These are phyloP conservation scores for Yamagishiella unicocca DNA, from an alignment of 139 green algal genomes.

Conservation along the genomic window DNA sequence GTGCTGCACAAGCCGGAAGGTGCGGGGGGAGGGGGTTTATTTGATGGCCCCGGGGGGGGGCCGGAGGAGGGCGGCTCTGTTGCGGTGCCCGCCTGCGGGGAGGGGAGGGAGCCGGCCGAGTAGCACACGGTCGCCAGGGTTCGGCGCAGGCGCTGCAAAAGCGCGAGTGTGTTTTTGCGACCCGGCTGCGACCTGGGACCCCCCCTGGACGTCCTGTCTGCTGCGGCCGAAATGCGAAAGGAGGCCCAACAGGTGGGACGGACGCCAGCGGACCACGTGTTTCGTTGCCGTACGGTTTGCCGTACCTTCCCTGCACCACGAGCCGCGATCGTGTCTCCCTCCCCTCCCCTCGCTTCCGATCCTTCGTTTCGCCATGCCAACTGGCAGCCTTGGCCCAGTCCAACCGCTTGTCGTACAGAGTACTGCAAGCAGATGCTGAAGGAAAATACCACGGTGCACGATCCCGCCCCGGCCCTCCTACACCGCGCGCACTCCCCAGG, in stretches of 20 bases:
- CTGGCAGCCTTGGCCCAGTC: neutral
- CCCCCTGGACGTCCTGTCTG: too few relatives aligned
- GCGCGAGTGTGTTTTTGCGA: too few relatives aligned
- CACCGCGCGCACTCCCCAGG: neutral
- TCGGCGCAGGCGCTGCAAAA: too few relatives aligned
- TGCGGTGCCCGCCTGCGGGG: neutral
- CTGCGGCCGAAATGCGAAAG: too few relatives aligned
- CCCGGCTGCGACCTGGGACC: too few relatives aligned
- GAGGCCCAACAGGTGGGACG: constrained; percentile 13
- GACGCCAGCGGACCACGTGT: neutral
- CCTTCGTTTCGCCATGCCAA: neutral
- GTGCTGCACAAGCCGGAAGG: constrained; percentile 41
- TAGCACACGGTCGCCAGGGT: too few relatives aligned
- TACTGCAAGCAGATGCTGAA: neutral
- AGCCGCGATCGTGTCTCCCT: too few relatives aligned
- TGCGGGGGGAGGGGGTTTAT: neutral
- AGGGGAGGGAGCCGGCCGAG: too few relatives aligned
- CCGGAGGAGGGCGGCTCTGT: neutral
- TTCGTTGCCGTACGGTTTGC: too few relatives aligned
- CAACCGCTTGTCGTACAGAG: neutral
- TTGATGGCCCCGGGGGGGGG: neutral
- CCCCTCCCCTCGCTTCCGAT: too few relatives aligned
- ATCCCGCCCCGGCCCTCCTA: neutral
- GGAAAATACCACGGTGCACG: too few relatives aligned
- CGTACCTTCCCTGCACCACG: too few relatives aligned